Evolutionary conservation across 805 yeast species (phyloP).

Genomic region (Sugiyamaella smithiae): DNA sequence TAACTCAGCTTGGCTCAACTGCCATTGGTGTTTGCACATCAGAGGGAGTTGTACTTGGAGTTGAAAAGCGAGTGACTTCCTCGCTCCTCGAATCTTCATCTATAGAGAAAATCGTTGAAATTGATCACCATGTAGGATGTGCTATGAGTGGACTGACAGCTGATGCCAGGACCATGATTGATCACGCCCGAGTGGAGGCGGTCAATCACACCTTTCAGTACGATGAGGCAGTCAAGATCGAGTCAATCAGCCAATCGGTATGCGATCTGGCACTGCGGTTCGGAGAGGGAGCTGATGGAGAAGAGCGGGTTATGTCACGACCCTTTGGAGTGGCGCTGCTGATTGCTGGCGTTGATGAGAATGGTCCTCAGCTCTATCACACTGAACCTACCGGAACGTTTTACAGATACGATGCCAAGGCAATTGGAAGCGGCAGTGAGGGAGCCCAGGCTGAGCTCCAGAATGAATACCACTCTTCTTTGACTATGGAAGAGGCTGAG

Average conservation of each 20-base stretch:
- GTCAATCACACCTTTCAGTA: conserved; percentile 86
- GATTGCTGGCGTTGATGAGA: conserved; percentile 93
- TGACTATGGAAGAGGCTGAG: conserved; percentile 92
- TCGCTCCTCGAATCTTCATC: conserved; percentile 86
- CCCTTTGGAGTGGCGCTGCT: conserved; percentile 98
- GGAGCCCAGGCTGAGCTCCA: conserved; percentile 98
- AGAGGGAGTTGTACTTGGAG: conserved; percentile 94
- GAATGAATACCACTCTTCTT: conserved; percentile 86
- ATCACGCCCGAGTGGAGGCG: conserved; percentile 85
- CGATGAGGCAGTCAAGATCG: conserved; percentile 89
- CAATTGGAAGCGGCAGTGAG: conserved; percentile 97
- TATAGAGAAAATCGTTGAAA: conserved; percentile 93
- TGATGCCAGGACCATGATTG: conserved; percentile 97
- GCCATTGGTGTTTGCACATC: conserved; percentile 96
- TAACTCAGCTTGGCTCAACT: conserved; percentile 71
- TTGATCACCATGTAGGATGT: conserved; percentile 92
- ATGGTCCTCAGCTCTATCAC: conserved; percentile 92
- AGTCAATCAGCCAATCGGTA: conserved; percentile 91
- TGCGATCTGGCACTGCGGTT: conserved; percentile 95
- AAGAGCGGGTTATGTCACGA: conserved; percentile 92
- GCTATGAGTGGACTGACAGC: conserved; percentile 99
- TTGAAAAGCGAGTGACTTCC: conserved; percentile 95
- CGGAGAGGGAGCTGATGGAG: conserved; percentile 97
- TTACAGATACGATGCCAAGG: conserved; percentile 96
- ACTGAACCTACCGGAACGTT: conserved; percentile 99